A percentile compares a stretch with the other conserved stretches of the same genome.
These are phyloP conservation scores for Penicillium parvum DNA, from an alignment of 495 filamentous ascomycete species.

Conservation along the genomic window DNA sequence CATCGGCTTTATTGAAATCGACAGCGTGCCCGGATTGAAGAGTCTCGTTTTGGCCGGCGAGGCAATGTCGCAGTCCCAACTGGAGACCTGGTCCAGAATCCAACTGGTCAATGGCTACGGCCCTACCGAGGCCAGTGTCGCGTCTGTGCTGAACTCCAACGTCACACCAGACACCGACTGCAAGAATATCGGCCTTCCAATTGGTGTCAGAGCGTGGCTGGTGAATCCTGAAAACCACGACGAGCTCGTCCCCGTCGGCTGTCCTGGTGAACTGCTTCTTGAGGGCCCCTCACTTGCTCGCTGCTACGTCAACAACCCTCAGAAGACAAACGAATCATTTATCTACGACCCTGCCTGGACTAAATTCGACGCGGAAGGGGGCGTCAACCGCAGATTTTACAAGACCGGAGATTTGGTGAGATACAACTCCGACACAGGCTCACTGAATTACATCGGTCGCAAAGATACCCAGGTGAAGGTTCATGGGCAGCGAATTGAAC, in stretches of 20 bases:
- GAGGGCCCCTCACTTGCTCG: conserved; percentile 47
- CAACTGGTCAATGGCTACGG: conserved; percentile 59
- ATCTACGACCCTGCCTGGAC: conserved; percentile 42
- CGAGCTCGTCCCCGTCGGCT: conserved; percentile 46
- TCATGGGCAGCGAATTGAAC: conserved; percentile 61
- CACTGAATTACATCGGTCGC: conserved; percentile 57
- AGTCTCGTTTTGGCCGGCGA: conserved; percentile 51
- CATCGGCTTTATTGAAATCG: conserved; percentile 41
- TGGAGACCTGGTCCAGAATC: conserved; percentile 51
- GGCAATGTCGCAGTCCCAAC: conserved; percentile 48
- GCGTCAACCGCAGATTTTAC: conserved; percentile 51
- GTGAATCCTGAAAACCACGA: conserved; percentile 42
- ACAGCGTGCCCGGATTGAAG: conserved; percentile 42
- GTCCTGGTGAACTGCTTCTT: conserved; percentile 46
- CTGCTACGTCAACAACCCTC: conserved; percentile 41
- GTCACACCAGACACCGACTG: conserved; percentile 33
- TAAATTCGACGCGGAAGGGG: conserved; percentile 11
- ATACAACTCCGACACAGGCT: conserved; percentile 54
- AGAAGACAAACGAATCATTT: conserved; percentile 42
- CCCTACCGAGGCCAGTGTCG: conserved; percentile 46
- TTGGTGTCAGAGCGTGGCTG: conserved; percentile 42
- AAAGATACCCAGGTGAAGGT: conserved; percentile 67
- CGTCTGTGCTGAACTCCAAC: conserved; percentile 34
- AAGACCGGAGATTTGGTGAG: conserved; percentile 64
- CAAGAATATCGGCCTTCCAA: conserved; percentile 43